phyloP scores from a whole-genome alignment of 257 asterid genomes.

The Salvia splendens region DNA sequence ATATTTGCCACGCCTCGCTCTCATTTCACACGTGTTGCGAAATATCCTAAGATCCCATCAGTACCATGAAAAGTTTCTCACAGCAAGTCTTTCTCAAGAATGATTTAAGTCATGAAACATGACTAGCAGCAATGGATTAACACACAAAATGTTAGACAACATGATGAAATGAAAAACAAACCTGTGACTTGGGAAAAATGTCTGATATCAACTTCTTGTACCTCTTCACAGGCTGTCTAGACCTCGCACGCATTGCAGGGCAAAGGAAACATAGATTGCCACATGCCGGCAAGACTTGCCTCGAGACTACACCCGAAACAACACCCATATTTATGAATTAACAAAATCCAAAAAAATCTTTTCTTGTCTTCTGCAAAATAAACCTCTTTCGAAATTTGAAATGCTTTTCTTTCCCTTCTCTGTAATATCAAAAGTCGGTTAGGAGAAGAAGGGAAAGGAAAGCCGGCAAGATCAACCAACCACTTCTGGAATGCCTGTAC shows the following conservation, averaged over 20 bases:
- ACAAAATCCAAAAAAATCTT: slow-evolving; percentile 1
- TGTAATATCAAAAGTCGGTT: slow-evolving; percentile 28
- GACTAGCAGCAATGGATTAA: not conserved
- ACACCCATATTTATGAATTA: slow-evolving; percentile 51
- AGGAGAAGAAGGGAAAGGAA: slow-evolving; percentile 70
- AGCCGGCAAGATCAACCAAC: slow-evolving; percentile 47
- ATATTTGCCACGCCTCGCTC: not conserved
- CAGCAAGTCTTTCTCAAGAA: no score
- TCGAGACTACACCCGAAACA: slow-evolving; percentile 84
- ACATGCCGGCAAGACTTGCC: slow-evolving; percentile 96
- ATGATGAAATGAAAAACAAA: slow-evolving; percentile 36
- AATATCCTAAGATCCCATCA: not conserved
- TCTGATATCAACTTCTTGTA: slow-evolving; percentile 95
- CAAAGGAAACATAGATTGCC: slow-evolving; percentile 91
- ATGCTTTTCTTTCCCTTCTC: slow-evolving; percentile 73
- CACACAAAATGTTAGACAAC: not conserved
- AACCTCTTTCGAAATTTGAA: slow-evolving; percentile 38
- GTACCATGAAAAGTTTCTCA: slow-evolving; percentile 13
- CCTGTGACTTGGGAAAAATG: slow-evolving; percentile 86
- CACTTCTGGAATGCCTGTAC: slow-evolving; percentile 50
- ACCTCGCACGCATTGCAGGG: slow-evolving; percentile 88
- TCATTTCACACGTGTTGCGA: not conserved
- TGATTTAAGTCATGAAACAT: not conserved
- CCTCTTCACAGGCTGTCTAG: slow-evolving; percentile 98
- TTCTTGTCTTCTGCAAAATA: slow-evolving; percentile 19